Percentiles rank a stretch among this genome's conserved stretches.
Evolutionary conservation across 768 basidiomycete genomes (phyloP).

Genomic region (Mycena galopus): DNA sequence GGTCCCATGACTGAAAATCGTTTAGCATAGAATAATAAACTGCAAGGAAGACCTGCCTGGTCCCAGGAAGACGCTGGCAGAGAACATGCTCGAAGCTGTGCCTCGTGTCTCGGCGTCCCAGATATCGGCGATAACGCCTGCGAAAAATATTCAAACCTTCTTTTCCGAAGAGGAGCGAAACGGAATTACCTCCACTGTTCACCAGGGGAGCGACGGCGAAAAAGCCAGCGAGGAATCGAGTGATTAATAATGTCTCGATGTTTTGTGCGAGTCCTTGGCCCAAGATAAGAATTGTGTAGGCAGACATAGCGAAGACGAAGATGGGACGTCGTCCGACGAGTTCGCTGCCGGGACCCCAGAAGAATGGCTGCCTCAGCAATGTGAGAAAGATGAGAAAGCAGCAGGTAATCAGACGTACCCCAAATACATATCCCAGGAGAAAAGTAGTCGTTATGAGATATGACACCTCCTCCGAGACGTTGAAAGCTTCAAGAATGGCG

Average conservation of each 20-base stretch:
- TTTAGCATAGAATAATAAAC: background rate
- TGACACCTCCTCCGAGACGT: conserved; percentile 56
- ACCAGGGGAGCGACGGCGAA: conserved; percentile 73
- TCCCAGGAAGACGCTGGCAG: conserved; percentile 72
- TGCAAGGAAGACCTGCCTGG: conserved; percentile 44
- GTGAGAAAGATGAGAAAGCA: background rate
- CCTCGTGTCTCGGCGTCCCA: conserved; percentile 67
- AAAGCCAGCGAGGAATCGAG: conserved; percentile 73
- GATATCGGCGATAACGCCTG: conserved; percentile 70
- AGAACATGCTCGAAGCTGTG: conserved; percentile 69
- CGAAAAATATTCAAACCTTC: background rate
- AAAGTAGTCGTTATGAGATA: conserved; percentile 65
- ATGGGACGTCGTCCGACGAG: conserved; percentile 66
- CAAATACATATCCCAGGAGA: conserved; percentile 65
- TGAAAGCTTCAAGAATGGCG: conserved; percentile 55
- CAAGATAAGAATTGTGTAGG: conserved; percentile 68
- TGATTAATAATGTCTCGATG: conserved; percentile 68
- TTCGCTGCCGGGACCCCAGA: conserved; percentile 76
- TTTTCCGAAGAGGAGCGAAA: background rate
- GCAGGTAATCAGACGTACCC: conserved; percentile 47
- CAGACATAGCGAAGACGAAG: conserved; percentile 63
- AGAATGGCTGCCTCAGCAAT: conserved; percentile 52
- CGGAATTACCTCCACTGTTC: conserved; percentile 60
- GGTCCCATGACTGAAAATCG: conserved; percentile 62
- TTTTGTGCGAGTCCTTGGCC: conserved; percentile 73